phyloP scores from a whole-genome alignment of 176 grass and related monocot genomes.

The Avena eriantha region DNA sequence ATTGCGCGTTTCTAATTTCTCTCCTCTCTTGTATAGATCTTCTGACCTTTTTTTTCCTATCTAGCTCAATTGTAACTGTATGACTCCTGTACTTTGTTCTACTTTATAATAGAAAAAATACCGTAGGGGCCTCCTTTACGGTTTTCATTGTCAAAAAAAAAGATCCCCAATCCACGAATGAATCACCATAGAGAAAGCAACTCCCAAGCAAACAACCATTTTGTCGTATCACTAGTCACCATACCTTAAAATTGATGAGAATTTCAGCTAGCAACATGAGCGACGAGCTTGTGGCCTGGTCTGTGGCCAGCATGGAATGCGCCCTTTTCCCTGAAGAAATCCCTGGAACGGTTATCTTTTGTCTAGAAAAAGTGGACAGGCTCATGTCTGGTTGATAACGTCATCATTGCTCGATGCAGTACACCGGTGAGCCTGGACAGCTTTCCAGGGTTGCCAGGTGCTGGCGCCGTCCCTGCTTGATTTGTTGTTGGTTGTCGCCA shows the following conservation, averaged over 20 bases:
- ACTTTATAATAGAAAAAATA: no score
- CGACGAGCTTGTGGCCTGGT: neutral
- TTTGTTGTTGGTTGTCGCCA: neutral
- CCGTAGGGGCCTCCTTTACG: no score
- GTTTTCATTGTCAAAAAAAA: no score
- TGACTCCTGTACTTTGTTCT: no score
- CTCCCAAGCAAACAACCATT: neutral
- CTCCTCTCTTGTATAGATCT: no score
- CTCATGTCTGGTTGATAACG: neutral
- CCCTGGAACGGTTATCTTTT: neutral
- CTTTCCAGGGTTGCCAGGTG: neutral
- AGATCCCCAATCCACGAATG: neutral
- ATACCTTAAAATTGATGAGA: neutral
- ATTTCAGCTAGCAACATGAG: neutral
- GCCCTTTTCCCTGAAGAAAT: neutral
- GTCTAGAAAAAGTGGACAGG: neutral
- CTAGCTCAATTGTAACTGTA: no score
- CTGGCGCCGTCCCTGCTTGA: neutral
- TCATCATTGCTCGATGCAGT: slow-evolving; percentile 6
- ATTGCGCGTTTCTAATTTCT: no score
- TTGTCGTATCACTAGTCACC: neutral
- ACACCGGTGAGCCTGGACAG: neutral
- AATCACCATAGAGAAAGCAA: neutral
- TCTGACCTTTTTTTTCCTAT: no score
- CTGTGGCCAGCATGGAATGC: neutral